phyloP scores from a whole-genome alignment of 441 rosid genomes.

The Isatis lusitanica region DNA sequence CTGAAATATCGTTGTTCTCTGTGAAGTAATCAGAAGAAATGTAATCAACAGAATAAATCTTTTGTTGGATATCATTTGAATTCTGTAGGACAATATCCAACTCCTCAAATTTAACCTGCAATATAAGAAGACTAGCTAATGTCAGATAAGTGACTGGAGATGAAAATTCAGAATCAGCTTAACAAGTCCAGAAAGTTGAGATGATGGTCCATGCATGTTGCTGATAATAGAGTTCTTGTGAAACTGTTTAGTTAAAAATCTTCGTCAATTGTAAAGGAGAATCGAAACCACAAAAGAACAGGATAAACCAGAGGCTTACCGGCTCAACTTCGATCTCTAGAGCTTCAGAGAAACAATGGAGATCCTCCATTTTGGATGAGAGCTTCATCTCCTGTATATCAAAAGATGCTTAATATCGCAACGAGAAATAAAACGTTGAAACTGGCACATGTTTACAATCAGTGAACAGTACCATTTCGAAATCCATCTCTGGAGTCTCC shows the following conservation, averaged over 20 bases:
- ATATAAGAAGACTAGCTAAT: constrained; percentile 5
- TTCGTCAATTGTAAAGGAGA: too few species aligned
- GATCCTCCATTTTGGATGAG: constrained; percentile 41
- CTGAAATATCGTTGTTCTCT: constrained; percentile 40
- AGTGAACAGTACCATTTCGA: constrained; percentile 49
- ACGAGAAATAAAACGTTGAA: constrained; percentile 7
- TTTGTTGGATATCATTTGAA: constrained; percentile 45
- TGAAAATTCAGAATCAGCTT: not conserved
- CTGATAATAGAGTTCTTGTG: not conserved
- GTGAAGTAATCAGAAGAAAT: constrained; percentile 46
- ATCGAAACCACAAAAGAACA: not conserved
- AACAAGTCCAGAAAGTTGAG: not conserved
- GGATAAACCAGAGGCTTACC: constrained; percentile 37
- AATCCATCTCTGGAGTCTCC: constrained; percentile 66
- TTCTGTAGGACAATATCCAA: constrained; percentile 37
- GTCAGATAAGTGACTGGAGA: constrained; percentile 2
- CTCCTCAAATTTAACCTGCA: constrained; percentile 52
- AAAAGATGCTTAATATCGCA: not conserved
- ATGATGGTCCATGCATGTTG: not conserved
- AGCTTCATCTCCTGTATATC: constrained; percentile 46
- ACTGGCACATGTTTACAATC: not conserved
- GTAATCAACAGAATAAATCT: constrained; percentile 54
- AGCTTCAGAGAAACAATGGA: constrained; percentile 45
- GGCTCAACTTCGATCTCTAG: constrained; percentile 42
- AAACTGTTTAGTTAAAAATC: not conserved